Evolutionary conservation across 805 yeast species (phyloP), one percentile per base, ranked within the genome.

Genomic region (Candida railenensis): DNA sequence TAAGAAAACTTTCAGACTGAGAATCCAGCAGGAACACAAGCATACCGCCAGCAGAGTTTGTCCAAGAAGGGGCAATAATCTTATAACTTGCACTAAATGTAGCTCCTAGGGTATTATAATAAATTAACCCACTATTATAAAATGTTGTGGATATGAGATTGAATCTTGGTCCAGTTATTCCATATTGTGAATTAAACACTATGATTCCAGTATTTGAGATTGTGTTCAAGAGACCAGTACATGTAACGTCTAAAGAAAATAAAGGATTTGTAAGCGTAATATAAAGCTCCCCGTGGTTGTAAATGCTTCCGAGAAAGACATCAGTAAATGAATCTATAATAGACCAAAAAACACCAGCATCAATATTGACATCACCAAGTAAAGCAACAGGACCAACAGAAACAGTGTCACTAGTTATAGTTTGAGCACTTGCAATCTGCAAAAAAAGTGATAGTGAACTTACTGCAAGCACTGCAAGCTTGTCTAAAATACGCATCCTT

Each of bases 201-300:
- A 57, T 47, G 20, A 44, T 49, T n/a, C 66, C 66, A 33, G 51
- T 25, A 39, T 62, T 62, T 3, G 37, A 40, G 38, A 59, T 48
- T n/a, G 45, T 16, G n/a, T 48, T 43, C 4, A 46, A 12, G 8
- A 44, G n/a, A 28, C 49, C 49, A 2, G 44, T 20, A 3, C 51
- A 43, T 16, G 44, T 40, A 11, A 55, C 54, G 2, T 48, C 46
- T 39, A 57, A 48, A 11, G 53, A 56, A 37, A 55, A 20, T 9
- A 48, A 20, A 11, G 30, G 14, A 22, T 40, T 36, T 19, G 46
- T 47, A 14, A 57, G 46, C 11, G 58, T 32, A 22, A 59, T 44
- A 36, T 53, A 57, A 22, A 57, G 52, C 5, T 47, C 53, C 22
- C 56, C 59, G 20, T 55, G 43, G 25, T 48, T 48, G 12, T 19